These are phyloP conservation scores for carrot (Daucus carota) DNA, from an alignment of 129 eudicot species.

Conservation along the genomic window DNA sequence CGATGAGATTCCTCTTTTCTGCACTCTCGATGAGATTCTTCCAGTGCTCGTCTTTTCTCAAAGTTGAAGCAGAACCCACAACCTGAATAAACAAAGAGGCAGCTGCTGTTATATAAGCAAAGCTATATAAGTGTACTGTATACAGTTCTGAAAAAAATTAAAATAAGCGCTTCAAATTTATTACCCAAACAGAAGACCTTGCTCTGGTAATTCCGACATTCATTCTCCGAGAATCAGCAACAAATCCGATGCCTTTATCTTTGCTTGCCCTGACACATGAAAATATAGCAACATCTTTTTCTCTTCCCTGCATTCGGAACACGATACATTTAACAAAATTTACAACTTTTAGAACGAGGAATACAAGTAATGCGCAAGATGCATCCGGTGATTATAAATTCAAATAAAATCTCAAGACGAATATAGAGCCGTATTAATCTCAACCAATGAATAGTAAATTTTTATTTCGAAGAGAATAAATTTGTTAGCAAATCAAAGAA, in stretches of 20 bases:
- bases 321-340: not conserved
- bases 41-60: constrained; percentile 77
- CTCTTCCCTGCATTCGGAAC: constrained; percentile 57
- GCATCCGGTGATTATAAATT: not conserved
- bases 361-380: not conserved
- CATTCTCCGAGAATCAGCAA: constrained; percentile 82
- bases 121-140: not conserved
- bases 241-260: constrained; percentile 75
- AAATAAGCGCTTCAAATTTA: not conserved
- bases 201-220: constrained; percentile 99
- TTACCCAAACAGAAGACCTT: constrained; percentile 87
- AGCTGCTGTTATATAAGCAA: not conserved
- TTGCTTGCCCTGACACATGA: constrained; percentile 88
- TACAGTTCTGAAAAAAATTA: not conserved
- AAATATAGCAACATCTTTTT: constrained; percentile 92
- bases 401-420: not conserved
- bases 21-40: constrained; percentile 72
- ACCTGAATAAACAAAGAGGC: constrained; percentile 38
- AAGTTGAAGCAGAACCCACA: constrained; percentile 74
- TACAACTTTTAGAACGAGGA: not conserved
- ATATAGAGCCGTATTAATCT: not conserved
- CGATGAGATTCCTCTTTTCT: constrained; percentile 63
- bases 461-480: not conserved
- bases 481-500: not conserved
- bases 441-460: not conserved